A percentile compares a stretch with the other conserved stretches of the same genome.
Evolutionary conservation across 1,139 yeast species (phyloP).

Genomic region (Eremothecium coryli): DNA sequence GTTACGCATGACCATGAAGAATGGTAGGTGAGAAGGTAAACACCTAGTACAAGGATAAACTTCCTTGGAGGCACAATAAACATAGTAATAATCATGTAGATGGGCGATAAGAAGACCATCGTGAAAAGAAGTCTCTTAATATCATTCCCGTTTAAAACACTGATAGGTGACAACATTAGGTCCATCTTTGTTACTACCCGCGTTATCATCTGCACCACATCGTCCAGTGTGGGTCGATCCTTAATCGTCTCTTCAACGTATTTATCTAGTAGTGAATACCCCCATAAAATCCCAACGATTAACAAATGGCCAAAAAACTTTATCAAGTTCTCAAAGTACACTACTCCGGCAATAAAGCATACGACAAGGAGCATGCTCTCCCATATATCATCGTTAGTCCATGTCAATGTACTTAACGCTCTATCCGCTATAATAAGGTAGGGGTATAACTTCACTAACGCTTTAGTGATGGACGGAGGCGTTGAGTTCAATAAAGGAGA

Average conservation of each 20-base stretch:
- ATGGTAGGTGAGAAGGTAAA: slow-evolving; percentile 70
- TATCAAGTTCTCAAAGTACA: slow-evolving; percentile 65
- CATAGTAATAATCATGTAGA: slow-evolving; percentile 61
- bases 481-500: slow-evolving; percentile 71
- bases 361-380: slow-evolving; percentile 56
- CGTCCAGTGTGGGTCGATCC: slow-evolving; percentile 75
- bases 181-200: slow-evolving; percentile 70
- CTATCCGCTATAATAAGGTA: slow-evolving; percentile 66
- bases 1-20: slow-evolving; percentile 77
- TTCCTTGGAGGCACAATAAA: slow-evolving; percentile 63
- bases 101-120: slow-evolving; percentile 74
- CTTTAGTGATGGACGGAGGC: slow-evolving; percentile 84
- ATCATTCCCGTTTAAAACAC: slow-evolving; percentile 67
- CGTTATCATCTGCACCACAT: slow-evolving; percentile 73
- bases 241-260: slow-evolving; percentile 45
- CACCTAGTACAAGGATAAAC: slow-evolving; percentile 51
- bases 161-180: slow-evolving; percentile 65
- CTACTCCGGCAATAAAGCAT: slow-evolving; percentile 47
- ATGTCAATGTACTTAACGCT: slow-evolving; percentile 62
- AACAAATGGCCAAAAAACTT: slow-evolving; percentile 75
- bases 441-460: slow-evolving; percentile 75
- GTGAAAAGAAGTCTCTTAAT: slow-evolving; percentile 73
- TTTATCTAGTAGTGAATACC: slow-evolving; percentile 55
- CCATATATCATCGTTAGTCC: slow-evolving; percentile 89
- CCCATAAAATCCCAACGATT: slow-evolving; percentile 56